Percentiles rank a stretch among this genome's conserved stretches.
These are phyloP conservation scores for Trametes cingulata DNA, from an alignment of 768 basidiomycete genomes.

Conservation along the genomic window DNA sequence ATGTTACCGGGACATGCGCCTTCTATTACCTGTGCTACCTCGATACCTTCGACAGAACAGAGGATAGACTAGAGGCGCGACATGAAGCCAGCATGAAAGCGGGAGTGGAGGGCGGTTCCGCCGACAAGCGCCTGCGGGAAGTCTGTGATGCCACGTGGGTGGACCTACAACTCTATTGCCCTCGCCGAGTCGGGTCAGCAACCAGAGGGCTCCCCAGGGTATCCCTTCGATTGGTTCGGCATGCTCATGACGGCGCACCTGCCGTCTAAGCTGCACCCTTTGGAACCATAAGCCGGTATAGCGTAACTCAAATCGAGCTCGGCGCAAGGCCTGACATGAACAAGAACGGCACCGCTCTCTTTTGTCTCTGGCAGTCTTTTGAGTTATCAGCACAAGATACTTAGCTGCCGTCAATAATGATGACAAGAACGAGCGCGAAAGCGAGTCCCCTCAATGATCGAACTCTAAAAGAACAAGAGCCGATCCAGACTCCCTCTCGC, in stretches of 20 bases:
- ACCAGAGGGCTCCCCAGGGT: no score
- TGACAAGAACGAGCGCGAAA: background rate
- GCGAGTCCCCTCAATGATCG: background rate
- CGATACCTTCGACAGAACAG: no score
- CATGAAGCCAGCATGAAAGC: background rate
- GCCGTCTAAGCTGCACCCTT: no score
- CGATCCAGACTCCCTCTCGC: background rate
- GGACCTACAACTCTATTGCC: slow-evolving; percentile 9
- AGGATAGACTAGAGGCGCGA: no score
- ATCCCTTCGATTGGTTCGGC: no score
- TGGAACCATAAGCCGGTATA: no score
- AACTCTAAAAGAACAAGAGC: slow-evolving; percentile 1
- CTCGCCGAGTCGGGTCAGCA: background rate
- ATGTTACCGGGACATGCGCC: no score
- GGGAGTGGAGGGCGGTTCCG: background rate
- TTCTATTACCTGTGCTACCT: no score
- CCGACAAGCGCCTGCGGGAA: background rate
- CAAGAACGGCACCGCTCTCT: background rate
- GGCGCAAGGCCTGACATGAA: background rate
- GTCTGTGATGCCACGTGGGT: background rate
- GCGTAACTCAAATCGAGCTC: no score
- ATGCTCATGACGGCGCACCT: no score
- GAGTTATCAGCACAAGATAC: background rate
- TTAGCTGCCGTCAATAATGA: background rate
- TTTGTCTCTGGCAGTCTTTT: background rate